Conservation (phyloP, 257 asterid genomes). For the Lavandula angustifolia region DNA sequence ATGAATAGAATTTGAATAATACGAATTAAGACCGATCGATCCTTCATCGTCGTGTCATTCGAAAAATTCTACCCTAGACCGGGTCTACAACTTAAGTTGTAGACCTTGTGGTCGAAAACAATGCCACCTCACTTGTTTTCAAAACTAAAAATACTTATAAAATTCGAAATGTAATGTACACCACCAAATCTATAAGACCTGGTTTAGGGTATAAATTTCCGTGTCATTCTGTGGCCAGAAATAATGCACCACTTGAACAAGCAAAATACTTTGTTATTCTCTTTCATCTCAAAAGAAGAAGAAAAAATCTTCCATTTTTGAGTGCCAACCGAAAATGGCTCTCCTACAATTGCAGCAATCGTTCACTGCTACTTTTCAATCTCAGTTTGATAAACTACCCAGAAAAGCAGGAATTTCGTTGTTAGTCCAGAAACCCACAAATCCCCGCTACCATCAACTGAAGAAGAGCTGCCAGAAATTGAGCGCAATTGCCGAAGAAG, state of each 20-base stretch:
- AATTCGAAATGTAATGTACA: too few relatives aligned
- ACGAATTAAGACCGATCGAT: too few relatives aligned
- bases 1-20: too few relatives aligned
- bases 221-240: constrained; percentile 21
- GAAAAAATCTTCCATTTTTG: not conserved
- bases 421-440: constrained; percentile 19
- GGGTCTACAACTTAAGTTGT: too few relatives aligned
- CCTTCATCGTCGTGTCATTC: too few relatives aligned
- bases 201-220: too few relatives aligned
- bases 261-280: not conserved
- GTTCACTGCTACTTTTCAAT: constrained; percentile 19
- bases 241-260: constrained; percentile 3
- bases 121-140: too few relatives aligned
- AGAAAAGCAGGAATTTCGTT: constrained; percentile 25
- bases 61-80: too few relatives aligned
- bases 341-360: constrained; percentile 28
- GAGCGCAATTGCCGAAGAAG: constrained; percentile 41
- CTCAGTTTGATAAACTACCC: constrained; percentile 30
- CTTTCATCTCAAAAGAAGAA: not conserved
- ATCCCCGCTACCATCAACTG: constrained; percentile 16
- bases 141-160: too few relatives aligned
- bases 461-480: constrained; percentile 30
- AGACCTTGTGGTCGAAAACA: too few relatives aligned
- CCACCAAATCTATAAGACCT: too few relatives aligned
- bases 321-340: not conserved